Evolutionary conservation across 345 rosid species (phyloP).

Genomic region (Toxicodendron radicans): DNA sequence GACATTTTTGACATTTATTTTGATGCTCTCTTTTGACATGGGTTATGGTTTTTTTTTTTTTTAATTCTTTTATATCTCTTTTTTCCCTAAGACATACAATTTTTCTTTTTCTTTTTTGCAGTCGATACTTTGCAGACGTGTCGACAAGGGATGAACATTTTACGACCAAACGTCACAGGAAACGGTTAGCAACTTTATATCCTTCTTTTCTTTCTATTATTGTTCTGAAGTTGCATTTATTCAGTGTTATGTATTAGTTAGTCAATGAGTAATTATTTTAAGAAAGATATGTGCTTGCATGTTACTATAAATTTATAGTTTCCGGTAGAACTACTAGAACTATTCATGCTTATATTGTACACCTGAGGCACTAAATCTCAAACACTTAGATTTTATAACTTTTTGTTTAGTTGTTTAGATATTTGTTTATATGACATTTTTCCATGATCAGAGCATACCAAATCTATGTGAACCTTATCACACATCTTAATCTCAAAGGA

Average conservation of each 20-base stretch:
- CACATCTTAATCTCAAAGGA: not conserved
- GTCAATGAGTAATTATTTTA: not conserved
- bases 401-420: not conserved
- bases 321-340: not conserved
- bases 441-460: not conserved
- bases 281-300: not conserved
- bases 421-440: not conserved
- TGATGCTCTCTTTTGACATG: not conserved
- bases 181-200: slow-evolving; percentile 49
- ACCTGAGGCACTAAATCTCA: not conserved
- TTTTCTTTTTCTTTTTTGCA: slow-evolving; percentile 30
- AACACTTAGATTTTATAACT: too few relatives aligned
- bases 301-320: not conserved
- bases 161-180: slow-evolving; percentile 89
- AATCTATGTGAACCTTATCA: not conserved
- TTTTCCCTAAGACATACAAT: not conserved
- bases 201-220: not conserved
- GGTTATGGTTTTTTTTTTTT: not conserved
- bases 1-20: not conserved
- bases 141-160: slow-evolving; percentile 78
- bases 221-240: not conserved
- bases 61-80: too few relatives aligned
- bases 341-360: not conserved
- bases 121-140: slow-evolving; percentile 75
- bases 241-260: not conserved